Percentiles rank a stretch among this genome's conserved stretches.
phyloP scores from a whole-genome alignment of 2,329 filamentous ascomycete genomes.

The Hawksworthiomyces lignivorus region DNA sequence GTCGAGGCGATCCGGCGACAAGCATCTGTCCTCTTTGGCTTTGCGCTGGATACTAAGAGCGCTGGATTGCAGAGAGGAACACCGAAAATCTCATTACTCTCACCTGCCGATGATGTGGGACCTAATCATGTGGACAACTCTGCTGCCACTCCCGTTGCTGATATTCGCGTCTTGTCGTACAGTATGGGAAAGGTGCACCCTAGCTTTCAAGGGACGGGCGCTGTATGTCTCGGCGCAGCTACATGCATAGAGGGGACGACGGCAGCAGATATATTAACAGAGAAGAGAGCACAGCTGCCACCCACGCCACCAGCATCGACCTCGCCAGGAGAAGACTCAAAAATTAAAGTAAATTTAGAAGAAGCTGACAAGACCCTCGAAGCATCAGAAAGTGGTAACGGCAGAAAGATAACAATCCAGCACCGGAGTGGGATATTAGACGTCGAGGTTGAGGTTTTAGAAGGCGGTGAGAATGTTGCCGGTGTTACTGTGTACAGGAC shows the following conservation, averaged over 20 bases:
- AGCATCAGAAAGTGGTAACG: not conserved
- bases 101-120: conserved; percentile 13
- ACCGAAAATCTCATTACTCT: conserved; percentile 52
- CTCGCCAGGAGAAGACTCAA: not conserved
- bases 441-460: conserved; percentile 17
- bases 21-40: conserved; percentile 51
- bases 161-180: conserved; percentile 37
- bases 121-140: conserved; percentile 1
- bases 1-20: conserved; percentile 45
- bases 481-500: conserved; percentile 24
- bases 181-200: conserved; percentile 44
- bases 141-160: conserved; percentile 14
- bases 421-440: conserved; percentile 19
- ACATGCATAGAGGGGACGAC: conserved; percentile 34
- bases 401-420: conserved; percentile 16
- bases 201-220: conserved; percentile 45
- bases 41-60: conserved; percentile 32
- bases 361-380: not conserved
- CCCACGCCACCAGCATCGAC: not conserved
- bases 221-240: conserved; percentile 38
- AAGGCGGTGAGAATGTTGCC: conserved; percentile 15
- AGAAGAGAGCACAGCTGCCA: not conserved
- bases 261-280: not conserved
- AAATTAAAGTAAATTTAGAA: not conserved
- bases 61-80: conserved; percentile 24